Percentiles rank a stretch among this genome's conserved stretches.
Evolutionary conservation across 495 filamentous ascomycete genomes (phyloP).

Genomic region (Penicillium paradoxum): DNA sequence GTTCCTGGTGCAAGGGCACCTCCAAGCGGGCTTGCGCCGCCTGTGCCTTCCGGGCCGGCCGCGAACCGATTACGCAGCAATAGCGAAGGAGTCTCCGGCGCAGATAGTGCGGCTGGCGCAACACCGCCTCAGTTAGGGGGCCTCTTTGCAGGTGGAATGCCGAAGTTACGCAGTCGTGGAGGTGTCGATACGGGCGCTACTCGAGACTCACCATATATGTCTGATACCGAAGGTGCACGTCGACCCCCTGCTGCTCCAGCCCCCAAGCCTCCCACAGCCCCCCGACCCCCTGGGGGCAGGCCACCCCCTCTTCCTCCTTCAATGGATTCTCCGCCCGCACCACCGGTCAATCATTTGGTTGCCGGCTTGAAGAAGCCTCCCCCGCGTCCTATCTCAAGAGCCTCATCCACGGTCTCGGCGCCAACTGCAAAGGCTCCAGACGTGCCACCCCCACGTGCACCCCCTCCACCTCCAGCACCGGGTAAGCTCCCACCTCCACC

Average conservation of each 20-base stretch:
- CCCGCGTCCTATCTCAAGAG: slow-evolving; percentile 47
- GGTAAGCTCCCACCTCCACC: slow-evolving; percentile 48
- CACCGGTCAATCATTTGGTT: slow-evolving; percentile 52
- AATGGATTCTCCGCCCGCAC: slow-evolving; percentile 47
- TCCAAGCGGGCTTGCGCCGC: slow-evolving; percentile 68
- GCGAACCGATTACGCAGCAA: slow-evolving; percentile 71
- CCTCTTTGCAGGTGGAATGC: slow-evolving; percentile 91
- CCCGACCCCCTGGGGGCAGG: slow-evolving; percentile 55
- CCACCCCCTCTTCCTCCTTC: slow-evolving; percentile 50
- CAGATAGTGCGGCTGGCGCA: slow-evolving; percentile 35
- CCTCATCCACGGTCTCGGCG: slow-evolving; percentile 44
- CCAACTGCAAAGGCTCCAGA: slow-evolving; percentile 45
- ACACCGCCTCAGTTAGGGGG: slow-evolving; percentile 75
- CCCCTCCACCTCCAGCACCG: slow-evolving; percentile 56
- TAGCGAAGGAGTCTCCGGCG: slow-evolving; percentile 59
- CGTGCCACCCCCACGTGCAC: slow-evolving; percentile 57
- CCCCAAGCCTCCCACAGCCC: slow-evolving; percentile 57
- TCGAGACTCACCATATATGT: slow-evolving; percentile 69
- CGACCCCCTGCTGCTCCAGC: slow-evolving; percentile 37
- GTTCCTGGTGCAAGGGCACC: slow-evolving; percentile 64
- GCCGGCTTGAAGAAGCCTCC: slow-evolving; percentile 58
- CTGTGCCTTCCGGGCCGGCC: slow-evolving; percentile 53
- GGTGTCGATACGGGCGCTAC: slow-evolving; percentile 87
- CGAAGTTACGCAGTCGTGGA: slow-evolving; percentile 83
- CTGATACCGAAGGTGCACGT: slow-evolving; percentile 66